Evolutionary conservation across 78 protist species (phyloP).

Genomic region (Emiliania huxleyi): DNA sequence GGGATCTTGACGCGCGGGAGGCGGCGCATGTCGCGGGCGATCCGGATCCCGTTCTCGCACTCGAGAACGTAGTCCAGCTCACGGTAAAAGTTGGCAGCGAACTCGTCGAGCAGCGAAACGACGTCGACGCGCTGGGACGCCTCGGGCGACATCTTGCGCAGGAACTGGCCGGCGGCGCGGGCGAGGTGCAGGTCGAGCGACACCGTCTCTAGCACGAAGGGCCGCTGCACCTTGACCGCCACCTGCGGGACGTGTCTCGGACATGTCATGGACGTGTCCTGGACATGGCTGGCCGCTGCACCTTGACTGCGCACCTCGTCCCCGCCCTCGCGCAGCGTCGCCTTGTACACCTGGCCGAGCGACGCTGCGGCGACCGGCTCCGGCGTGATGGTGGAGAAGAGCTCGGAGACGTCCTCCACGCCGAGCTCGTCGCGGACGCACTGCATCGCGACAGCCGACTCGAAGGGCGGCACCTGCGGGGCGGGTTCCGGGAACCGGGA

Average conservation of each 20-base stretch:
- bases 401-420: not conserved
- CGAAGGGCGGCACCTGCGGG: conserved; percentile 32
- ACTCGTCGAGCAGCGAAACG: conserved; percentile 35
- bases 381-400: conserved; percentile 16
- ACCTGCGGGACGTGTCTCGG: too few species aligned
- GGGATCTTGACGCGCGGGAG: conserved; percentile 15
- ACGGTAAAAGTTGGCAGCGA: conserved; percentile 24
- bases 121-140: not conserved
- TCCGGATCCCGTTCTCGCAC: not conserved
- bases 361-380: conserved; percentile 28
- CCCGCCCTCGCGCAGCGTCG: not conserved
- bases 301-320: conserved; percentile 32
- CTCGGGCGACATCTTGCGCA: not conserved
- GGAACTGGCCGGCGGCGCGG: not conserved
- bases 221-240: conserved; percentile 43
- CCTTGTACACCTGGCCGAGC: conserved; percentile 13
- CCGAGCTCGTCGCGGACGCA: not conserved
- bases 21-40: not conserved
- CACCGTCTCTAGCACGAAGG: conserved; percentile 17
- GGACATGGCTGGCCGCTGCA: conserved; percentile 13
- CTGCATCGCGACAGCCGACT: not conserved
- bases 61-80: conserved; percentile 44
- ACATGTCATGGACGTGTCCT: too few species aligned
- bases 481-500: too few species aligned
- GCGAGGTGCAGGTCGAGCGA: conserved; percentile 45